Evolutionary conservation across 371 early-diverging fungal species (phyloP), one percentile per base, ranked within the genome.

Genomic region (Nosema muscidifuracis): DNA sequence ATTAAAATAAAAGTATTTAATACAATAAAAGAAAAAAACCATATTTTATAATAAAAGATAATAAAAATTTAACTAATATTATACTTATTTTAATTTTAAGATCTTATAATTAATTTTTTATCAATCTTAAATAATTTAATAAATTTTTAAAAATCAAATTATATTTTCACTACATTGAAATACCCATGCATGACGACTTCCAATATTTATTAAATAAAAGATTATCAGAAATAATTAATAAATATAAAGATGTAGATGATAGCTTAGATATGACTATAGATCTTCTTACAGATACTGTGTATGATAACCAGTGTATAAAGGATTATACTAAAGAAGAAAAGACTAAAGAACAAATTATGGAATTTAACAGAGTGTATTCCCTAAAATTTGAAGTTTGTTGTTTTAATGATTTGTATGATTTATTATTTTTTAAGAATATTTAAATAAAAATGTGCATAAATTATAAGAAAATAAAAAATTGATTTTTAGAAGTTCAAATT

Each of bases 181-280:
- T n/a, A n/a, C n/a, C n/a, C n/a, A 53, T 53, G 55, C 6, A 1
- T 12, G 55, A 53, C 24, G 12, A 53, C 16, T 53, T 53, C 24
- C 3, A 22, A 24, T 1, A 7, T 26, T 26, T 53, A 12, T 18
- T 53, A 24, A 53, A 53, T 53, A 9, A 4, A 22, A 53, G 16
- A 26, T 7, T 53, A 53, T 53, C 55, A 16, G 12, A 20, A 7
- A 53, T 53, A 24, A 53, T 53, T 2, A 16, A 53, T 2, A 53
- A 53, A 53, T 53, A 53, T 26, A 53, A 53, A 53, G 55, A 53
- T 28, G 55, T 53, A 26, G 55, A 53, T 53, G 55, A 53, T 28
- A 15, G 3, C 1, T 7, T 4, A 2, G 55, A 53, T 53, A 3
- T 12, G 9, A 12, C 22, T 24, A 26, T 53, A 26, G 55, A 53